Conservation (phyloP, 352 stramenopile species). For the Globisporangium nagaii region DNA sequence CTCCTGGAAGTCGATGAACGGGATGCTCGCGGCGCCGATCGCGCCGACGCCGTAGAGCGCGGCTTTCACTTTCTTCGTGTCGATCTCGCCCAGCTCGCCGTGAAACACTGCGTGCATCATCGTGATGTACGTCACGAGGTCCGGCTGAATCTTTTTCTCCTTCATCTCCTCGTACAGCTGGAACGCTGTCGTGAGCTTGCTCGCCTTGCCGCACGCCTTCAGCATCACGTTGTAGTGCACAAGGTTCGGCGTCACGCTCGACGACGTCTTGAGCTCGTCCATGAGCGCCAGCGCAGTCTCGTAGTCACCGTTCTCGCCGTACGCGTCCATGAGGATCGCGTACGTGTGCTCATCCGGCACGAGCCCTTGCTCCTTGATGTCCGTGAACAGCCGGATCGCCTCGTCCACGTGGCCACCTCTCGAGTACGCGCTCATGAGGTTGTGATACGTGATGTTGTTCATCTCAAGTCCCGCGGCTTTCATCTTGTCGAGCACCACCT, state of each 20-base stretch:
- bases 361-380: constrained; percentile 50
- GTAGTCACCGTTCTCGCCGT: constrained; percentile 54
- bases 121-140: constrained; percentile 79
- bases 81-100: constrained; percentile 58
- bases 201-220: constrained; percentile 71
- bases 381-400: constrained; percentile 52
- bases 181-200: constrained; percentile 63
- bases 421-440: constrained; percentile 64
- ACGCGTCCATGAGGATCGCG: constrained; percentile 72
- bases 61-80: constrained; percentile 63
- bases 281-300: constrained; percentile 44
- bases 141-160: constrained; percentile 51
- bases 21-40: constrained; percentile 50
- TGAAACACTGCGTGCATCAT: constrained; percentile 88
- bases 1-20: constrained; percentile 70
- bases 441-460: constrained; percentile 71
- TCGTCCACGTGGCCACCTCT: constrained; percentile 39
- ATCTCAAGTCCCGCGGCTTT: constrained; percentile 41
- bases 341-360: constrained; percentile 52
- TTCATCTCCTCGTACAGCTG: constrained; percentile 87
- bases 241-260: constrained; percentile 28
- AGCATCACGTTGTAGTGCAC: constrained; percentile 83
- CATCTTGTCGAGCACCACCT: constrained; percentile 50
- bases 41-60: constrained; percentile 50
- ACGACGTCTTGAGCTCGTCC: constrained; percentile 38